Base-by-base conservation (phyloP, 129 eudicot species). In the Arctium lappa region DNA sequence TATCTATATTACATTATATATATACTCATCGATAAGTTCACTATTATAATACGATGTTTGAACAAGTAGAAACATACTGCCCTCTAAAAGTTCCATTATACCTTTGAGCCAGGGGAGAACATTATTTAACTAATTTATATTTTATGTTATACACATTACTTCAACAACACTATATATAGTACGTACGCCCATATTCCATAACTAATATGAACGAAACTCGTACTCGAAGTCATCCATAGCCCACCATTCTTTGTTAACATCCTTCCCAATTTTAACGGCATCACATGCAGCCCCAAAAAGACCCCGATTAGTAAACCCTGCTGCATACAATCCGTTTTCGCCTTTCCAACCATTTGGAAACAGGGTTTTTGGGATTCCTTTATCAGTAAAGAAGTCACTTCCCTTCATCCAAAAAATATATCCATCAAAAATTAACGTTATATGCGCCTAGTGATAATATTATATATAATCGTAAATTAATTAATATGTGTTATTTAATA, bases 261-360 rank as follows among this genome's bases (percentile, higher is more conserved):
- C 91, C 76, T 79, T 80, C 4, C 90, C 92, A 73, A 92, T 78
- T n/a, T 86, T 90, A 37, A 72, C 8, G 15, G 97, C 91, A 65
- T 92, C 97, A 36, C 89, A 84, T n/a, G 91, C 86, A 53, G 87
- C 83, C 66, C 94, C 94, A 3, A 87, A 77, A 2, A 92, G 79
- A 16, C 91, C 97, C 74, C 92, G 88, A 44, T 84, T 84, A 7
- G 94, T 90, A 82, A 88, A 90, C 68, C 97, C 97, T 1, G 86
- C 93, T 16, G 90, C 76, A 79, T 90, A 92, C 77, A 92, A 86
- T 76, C 97, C 97, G 0, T 87, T 92, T 82, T 77, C 91, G 0
- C 92, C 92, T 83, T 90, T 92, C 97, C 97, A 92, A 8, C 92
- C 85, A 68, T 87, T 81, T 1, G 97, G 97, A 79, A 92, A 92